These are phyloP conservation scores for Ogataea allantospora DNA, from an alignment of 805 yeast genomes.

Conservation along the genomic window DNA sequence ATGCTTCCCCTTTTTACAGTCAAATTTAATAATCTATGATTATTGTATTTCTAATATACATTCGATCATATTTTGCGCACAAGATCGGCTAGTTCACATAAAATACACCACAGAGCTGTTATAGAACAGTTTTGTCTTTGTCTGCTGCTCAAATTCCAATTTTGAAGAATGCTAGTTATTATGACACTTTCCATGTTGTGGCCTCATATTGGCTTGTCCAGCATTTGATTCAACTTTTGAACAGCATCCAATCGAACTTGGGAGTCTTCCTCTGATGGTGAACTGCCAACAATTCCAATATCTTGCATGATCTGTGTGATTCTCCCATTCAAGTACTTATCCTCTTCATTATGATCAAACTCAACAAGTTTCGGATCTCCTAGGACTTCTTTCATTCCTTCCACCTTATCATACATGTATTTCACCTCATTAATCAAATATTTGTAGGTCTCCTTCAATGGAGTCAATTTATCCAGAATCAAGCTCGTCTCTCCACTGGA, in stretches of 20 bases:
- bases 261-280: slow-evolving; percentile 2
- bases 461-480: slow-evolving; percentile 20
- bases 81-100: neutral
- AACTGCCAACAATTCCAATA: slow-evolving; percentile 6
- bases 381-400: slow-evolving; percentile 13
- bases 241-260: slow-evolving; percentile 14
- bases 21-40: slow-evolving; percentile 1
- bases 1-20: no score
- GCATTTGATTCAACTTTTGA: slow-evolving; percentile 13
- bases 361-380: slow-evolving; percentile 9
- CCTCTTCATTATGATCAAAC: slow-evolving; percentile 18
- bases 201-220: slow-evolving; percentile 7
- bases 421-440: slow-evolving; percentile 27
- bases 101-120: neutral
- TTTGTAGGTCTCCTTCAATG: slow-evolving; percentile 28
- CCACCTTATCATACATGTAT: slow-evolving; percentile 20
- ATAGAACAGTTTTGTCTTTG: neutral
- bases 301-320: slow-evolving; percentile 15
- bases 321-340: slow-evolving; percentile 20
- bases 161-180: neutral
- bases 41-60: slow-evolving; percentile 6
- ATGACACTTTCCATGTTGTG: slow-evolving; percentile 7
- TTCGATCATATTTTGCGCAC: neutral
- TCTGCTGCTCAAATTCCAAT: neutral
- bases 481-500: slow-evolving; percentile 3